phyloP scores from a whole-genome alignment of 179 eudicot genomes.

The Monotropa hypopitys region DNA sequence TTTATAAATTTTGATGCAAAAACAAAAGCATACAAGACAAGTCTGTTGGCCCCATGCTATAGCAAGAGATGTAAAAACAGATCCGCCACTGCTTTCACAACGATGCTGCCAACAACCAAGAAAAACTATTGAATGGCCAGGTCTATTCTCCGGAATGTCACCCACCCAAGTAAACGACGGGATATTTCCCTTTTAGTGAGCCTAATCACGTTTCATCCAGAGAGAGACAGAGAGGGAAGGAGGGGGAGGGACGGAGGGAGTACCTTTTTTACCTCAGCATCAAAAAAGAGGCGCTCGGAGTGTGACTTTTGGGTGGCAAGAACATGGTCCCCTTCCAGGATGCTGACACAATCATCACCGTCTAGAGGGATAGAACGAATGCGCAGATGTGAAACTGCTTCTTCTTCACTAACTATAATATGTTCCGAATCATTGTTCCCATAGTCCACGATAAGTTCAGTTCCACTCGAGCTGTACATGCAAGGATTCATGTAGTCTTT shows the following conservation, averaged over 20 bases:
- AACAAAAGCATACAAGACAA: background rate
- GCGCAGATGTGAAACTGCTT: constrained; percentile 31
- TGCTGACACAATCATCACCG: constrained; percentile 34
- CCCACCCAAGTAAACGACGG: background rate
- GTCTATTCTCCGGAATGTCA: background rate
- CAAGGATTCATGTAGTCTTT: background rate
- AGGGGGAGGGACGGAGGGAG: background rate
- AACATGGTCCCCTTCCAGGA: constrained; percentile 39
- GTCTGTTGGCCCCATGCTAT: background rate
- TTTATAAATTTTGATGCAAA: background rate
- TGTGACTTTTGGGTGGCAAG: constrained; percentile 31
- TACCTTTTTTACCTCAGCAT: constrained; percentile 53
- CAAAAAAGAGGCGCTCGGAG: constrained; percentile 25
- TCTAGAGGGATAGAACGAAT: constrained; percentile 39
- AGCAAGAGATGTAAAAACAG: background rate
- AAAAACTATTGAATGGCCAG: background rate
- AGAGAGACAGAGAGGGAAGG: background rate
- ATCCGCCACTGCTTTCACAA: background rate
- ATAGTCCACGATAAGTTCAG: constrained; percentile 24
- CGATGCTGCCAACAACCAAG: background rate
- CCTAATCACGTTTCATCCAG: background rate
- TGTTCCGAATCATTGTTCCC: constrained; percentile 20
- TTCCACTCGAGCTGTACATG: constrained; percentile 25
- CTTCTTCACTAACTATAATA: constrained; percentile 23
- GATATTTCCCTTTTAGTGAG: background rate